Evolutionary conservation across 306 rosid genomes (phyloP).

Genomic region (Argentina anserina): DNA sequence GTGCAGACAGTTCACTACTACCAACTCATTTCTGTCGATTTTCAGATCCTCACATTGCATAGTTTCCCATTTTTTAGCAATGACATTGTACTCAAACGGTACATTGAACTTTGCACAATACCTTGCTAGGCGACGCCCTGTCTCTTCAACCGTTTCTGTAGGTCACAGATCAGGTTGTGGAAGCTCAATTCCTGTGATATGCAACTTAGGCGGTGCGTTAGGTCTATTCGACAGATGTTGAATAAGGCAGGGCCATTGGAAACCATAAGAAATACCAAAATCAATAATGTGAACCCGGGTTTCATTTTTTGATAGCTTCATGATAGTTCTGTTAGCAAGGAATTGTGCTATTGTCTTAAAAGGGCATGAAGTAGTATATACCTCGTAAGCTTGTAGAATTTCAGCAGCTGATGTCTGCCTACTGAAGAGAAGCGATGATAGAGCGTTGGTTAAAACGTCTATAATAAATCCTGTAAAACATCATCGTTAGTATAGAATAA

Average conservation of each 20-base stretch:
- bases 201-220: slow-evolving; percentile 36
- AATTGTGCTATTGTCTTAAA: slow-evolving; percentile 17
- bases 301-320: slow-evolving; percentile 21
- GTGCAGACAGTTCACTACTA: slow-evolving; percentile 24
- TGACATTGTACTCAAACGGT: slow-evolving; percentile 30
- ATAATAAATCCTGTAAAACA: too few species aligned
- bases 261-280: slow-evolving; percentile 42
- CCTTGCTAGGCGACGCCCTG: slow-evolving; percentile 22
- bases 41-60: slow-evolving; percentile 21
- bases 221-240: slow-evolving; percentile 30
- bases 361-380: slow-evolving; percentile 31
- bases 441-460: too few species aligned
- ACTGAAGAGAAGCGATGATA: slow-evolving; percentile 1
- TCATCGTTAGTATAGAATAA: too few species aligned
- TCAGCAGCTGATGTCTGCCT: slow-evolving; percentile 29
- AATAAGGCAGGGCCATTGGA: slow-evolving; percentile 47
- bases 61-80: slow-evolving; percentile 37
- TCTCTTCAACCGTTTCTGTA: slow-evolving; percentile 31
- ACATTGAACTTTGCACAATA: slow-evolving; percentile 40
- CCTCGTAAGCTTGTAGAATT: slow-evolving; percentile 27
- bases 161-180: slow-evolving; percentile 41
- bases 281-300: slow-evolving; percentile 35
- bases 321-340: slow-evolving; percentile 31
- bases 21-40: slow-evolving; percentile 14
- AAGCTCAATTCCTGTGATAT: slow-evolving; percentile 38